These are phyloP conservation scores for Ogataea saltuana DNA, from an alignment of 805 yeast genomes.

Conservation along the genomic window DNA sequence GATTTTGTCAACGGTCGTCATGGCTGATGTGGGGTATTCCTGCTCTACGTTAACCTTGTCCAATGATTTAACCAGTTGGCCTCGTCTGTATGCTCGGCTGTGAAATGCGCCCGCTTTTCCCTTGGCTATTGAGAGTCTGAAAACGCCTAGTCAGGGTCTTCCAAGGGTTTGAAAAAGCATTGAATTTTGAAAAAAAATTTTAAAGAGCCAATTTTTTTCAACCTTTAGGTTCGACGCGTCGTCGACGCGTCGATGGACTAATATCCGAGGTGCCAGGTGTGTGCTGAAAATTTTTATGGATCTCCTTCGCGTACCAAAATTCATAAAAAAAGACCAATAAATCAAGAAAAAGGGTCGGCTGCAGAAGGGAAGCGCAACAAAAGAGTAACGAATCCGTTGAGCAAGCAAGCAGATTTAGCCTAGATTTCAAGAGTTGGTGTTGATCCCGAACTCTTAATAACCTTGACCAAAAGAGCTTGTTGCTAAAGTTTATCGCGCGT, in stretches of 20 bases:
- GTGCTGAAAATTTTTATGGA: slow-evolving; percentile 19
- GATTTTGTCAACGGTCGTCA: slow-evolving; percentile 74
- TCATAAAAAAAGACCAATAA: no score
- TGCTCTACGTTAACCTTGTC: neutral
- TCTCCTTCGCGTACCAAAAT: slow-evolving; percentile 3
- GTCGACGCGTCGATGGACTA: slow-evolving; percentile 16
- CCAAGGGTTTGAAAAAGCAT: neutral
- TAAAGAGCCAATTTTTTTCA: neutral
- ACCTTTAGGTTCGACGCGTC: neutral
- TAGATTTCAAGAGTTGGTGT: slow-evolving; percentile 6
- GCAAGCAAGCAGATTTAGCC: slow-evolving; percentile 4
- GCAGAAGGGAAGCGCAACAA: neutral
- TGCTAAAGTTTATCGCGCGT: neutral
- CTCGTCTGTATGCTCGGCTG: no score
- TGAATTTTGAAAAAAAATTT: slow-evolving; percentile 7
- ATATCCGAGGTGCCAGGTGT: slow-evolving; percentile 19
- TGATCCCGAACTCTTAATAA: slow-evolving; percentile 2
- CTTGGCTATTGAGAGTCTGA: no score
- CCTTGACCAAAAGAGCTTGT: neutral
- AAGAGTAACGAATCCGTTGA: no score
- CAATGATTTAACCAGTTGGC: no score
- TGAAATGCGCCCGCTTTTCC: no score
- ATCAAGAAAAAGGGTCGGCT: slow-evolving; percentile 1
- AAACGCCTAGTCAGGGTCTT: neutral
- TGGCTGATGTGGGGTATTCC: no score